phyloP scores from a whole-genome alignment of 176 grass and related monocot genomes.

The Aegilops bicornis region DNA sequence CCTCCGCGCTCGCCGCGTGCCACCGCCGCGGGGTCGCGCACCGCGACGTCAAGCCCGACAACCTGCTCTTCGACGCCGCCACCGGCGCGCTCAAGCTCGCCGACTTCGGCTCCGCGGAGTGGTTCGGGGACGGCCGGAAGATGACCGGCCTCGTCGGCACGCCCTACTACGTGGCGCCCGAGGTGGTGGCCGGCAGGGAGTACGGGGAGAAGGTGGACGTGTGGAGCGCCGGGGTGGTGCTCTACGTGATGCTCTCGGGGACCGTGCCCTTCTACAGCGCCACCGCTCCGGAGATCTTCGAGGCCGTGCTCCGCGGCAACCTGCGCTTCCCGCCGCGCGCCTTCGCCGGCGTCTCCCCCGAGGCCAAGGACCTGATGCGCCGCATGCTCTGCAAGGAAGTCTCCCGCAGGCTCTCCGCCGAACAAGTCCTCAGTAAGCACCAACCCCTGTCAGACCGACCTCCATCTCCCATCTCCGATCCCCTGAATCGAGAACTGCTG shows the following conservation, averaged over 20 bases:
- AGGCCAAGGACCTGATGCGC: conserved; percentile 72
- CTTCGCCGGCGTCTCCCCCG: conserved; percentile 54
- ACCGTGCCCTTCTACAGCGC: conserved; percentile 65
- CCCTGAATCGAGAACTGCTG: neutral
- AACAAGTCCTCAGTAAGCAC: conserved; percentile 60
- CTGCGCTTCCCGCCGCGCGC: conserved; percentile 59
- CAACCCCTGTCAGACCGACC: too few relatives aligned
- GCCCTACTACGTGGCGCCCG: conserved; percentile 75
- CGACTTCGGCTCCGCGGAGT: conserved; percentile 74
- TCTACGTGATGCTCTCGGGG: conserved; percentile 70
- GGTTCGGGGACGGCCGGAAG: conserved; percentile 47
- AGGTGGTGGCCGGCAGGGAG: conserved; percentile 56
- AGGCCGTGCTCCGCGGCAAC: conserved; percentile 60
- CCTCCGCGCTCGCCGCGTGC: conserved; percentile 42
- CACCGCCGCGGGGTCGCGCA: conserved; percentile 77
- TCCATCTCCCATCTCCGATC: too few relatives aligned
- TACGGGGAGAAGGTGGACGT: conserved; percentile 84
- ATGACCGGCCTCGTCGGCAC: conserved; percentile 68
- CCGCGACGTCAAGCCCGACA: conserved; percentile 88
- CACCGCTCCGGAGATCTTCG: conserved; percentile 48
- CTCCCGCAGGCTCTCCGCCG: conserved; percentile 60
- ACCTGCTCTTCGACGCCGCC: conserved; percentile 56
- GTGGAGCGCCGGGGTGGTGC: conserved; percentile 79
- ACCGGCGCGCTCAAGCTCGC: conserved; percentile 50
- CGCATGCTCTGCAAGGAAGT: conserved; percentile 78